phyloP scores from a whole-genome alignment of 2,329 filamentous ascomycete species.

The Paracorniculantispora psalliotae region DNA sequence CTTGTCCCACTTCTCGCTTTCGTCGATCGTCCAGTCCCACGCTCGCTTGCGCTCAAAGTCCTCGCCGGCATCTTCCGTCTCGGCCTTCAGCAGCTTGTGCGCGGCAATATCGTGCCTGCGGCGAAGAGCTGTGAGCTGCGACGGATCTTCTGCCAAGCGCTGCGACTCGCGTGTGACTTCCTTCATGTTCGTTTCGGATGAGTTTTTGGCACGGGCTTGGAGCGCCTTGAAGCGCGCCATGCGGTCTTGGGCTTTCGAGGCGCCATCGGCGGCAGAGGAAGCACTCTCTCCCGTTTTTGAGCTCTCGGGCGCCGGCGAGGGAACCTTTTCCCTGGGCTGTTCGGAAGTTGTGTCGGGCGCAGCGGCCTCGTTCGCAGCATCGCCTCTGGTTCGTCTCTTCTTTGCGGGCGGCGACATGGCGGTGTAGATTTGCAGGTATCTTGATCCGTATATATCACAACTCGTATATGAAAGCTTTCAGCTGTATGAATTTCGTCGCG shows the following conservation, averaged over 20 bases:
- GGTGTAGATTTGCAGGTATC: neutral
- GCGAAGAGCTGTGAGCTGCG: slow-evolving; percentile 70
- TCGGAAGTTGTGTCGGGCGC: slow-evolving; percentile 16
- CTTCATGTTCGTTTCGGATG: slow-evolving; percentile 69
- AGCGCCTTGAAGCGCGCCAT: slow-evolving; percentile 82
- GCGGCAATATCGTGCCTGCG: slow-evolving; percentile 83
- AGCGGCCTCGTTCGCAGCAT: slow-evolving; percentile 16
- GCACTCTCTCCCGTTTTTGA: slow-evolving; percentile 14
- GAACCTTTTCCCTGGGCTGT: slow-evolving; percentile 14
- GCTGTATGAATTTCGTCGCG: neutral
- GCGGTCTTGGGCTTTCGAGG: slow-evolving; percentile 56
- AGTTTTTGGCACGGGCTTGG: slow-evolving; percentile 71
- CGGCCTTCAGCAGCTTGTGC: slow-evolving; percentile 89
- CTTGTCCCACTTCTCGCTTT: slow-evolving; percentile 90
- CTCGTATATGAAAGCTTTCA: neutral
- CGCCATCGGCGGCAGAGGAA: slow-evolving; percentile 21
- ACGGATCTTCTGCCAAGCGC: slow-evolving; percentile 71
- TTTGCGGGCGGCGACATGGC: slow-evolving; percentile 38
- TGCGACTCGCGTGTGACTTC: slow-evolving; percentile 81
- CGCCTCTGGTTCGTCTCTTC: slow-evolving; percentile 37
- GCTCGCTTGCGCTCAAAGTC: slow-evolving; percentile 97
- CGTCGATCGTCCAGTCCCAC: slow-evolving; percentile 97
- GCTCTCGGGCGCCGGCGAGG: neutral
- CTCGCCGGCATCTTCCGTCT: slow-evolving; percentile 76
- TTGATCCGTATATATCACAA: too few relatives aligned